phyloP scores from a whole-genome alignment of 768 basidiomycete species.

The Lactarius hatsudake region DNA sequence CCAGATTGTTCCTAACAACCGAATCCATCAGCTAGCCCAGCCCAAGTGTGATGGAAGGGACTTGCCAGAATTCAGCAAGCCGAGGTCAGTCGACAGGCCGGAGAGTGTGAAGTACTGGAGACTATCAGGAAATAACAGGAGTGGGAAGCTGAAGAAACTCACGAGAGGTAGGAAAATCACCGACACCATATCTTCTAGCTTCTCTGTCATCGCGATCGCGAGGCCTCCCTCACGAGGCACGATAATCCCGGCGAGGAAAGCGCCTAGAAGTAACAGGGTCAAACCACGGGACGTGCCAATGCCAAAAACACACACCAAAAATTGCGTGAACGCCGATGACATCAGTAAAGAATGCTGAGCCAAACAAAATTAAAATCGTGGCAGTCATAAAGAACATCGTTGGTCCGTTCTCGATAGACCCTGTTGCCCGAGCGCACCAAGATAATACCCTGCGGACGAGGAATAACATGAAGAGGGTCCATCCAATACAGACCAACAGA shows the following conservation, averaged over 20 bases:
- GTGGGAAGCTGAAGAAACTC: conserved; percentile 27
- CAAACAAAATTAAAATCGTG: conserved; percentile 77
- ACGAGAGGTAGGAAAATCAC: conserved; percentile 89
- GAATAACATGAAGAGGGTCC: conserved; percentile 73
- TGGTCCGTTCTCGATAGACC: conserved; percentile 78
- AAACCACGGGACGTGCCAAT: background rate
- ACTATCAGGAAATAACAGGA: conserved; percentile 1
- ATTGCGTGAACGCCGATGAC: conserved; percentile 90
- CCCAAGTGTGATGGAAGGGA: background rate
- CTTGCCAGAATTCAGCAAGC: conserved; percentile 72
- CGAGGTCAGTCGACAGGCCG: conserved; percentile 86
- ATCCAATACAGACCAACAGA: conserved; percentile 74
- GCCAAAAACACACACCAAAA: conserved; percentile 53
- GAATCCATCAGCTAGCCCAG: background rate
- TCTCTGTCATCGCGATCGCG: conserved; percentile 84
- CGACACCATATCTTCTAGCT: conserved; percentile 92
- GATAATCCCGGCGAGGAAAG: conserved; percentile 76
- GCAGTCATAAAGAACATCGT: conserved; percentile 87
- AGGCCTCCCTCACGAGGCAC: conserved; percentile 89
- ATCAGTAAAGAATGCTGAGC: conserved; percentile 89
- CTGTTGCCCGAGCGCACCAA: conserved; percentile 76
- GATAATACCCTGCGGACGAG: conserved; percentile 57
- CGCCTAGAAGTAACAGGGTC: conserved; percentile 42
- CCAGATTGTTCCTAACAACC: conserved; percentile 69
- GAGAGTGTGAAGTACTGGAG: conserved; percentile 86